A percentile compares a stretch with the other conserved stretches of the same genome.
Evolutionary conservation across 2,329 filamentous ascomycete species (phyloP).

Genomic region (Sporothrix pseudoabietina): DNA sequence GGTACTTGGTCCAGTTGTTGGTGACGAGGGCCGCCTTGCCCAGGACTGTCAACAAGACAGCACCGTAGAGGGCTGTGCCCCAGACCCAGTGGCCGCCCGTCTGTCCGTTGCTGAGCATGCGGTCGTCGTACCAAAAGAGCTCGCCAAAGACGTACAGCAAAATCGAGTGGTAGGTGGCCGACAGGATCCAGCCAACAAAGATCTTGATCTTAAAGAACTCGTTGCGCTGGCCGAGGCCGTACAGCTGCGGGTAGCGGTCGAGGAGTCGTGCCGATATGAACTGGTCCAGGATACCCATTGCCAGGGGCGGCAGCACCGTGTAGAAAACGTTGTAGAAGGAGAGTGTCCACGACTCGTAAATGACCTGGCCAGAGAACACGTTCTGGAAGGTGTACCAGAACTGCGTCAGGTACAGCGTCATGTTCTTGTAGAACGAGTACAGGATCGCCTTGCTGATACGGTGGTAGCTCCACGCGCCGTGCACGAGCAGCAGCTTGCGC

Average conservation of each 20-base stretch:
- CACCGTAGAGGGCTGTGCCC: constrained; percentile 92
- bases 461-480: constrained; percentile 97
- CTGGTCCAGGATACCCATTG: constrained; percentile 94
- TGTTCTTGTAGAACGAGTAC: constrained; percentile 99
- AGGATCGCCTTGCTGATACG: constrained; percentile 95
- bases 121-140: constrained; percentile 79
- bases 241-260: constrained; percentile 94
- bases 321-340: constrained; percentile 99
- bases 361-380: constrained; percentile 94
- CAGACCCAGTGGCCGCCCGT: constrained; percentile 95
- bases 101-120: constrained; percentile 75
- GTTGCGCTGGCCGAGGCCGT: constrained; percentile 89
- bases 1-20: constrained; percentile 99
- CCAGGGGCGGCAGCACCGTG: constrained; percentile 89
- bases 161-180: constrained; percentile 93
- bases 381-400: constrained; percentile 99
- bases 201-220: constrained; percentile 91
- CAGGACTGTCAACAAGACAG: constrained; percentile 88
- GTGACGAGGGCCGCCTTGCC: constrained; percentile 94
- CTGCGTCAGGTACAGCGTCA: constrained; percentile 96
- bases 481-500: constrained; percentile 89
- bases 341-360: constrained; percentile 99
- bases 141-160: constrained; percentile 85
- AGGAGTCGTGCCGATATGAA: constrained; percentile 92
- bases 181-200: constrained; percentile 89